Conservation (phyloP, 441 rosid species). For the Pelargonium fulgidum region DNA sequence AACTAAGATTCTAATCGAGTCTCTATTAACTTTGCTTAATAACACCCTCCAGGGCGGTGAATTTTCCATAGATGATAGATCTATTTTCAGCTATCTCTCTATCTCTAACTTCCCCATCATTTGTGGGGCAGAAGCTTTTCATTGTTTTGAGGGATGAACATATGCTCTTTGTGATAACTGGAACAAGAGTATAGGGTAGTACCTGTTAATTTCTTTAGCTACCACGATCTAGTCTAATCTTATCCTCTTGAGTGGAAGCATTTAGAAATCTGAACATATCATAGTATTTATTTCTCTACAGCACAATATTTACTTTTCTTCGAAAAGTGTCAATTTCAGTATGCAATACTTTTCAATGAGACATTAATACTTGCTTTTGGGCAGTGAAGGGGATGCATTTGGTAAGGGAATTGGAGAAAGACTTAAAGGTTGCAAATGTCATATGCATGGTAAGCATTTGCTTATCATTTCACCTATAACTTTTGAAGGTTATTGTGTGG, state of each 20-base stretch:
- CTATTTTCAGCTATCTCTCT: not conserved
- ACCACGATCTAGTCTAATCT: not conserved
- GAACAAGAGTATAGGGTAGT: not conserved
- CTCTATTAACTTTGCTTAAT: constrained; percentile 3
- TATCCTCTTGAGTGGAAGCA: not conserved
- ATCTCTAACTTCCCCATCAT: constrained; percentile 1
- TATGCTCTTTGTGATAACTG: not conserved
- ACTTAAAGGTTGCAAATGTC: constrained; percentile 90
- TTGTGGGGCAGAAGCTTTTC: not conserved
- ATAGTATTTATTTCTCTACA: not conserved
- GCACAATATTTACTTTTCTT: not conserved
- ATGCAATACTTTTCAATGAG: constrained; percentile 20
- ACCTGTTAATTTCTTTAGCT: not conserved
- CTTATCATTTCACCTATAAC: constrained; percentile 13
- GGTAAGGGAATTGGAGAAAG: constrained; percentile 94
- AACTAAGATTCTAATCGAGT: not conserved
- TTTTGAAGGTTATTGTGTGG: not conserved
- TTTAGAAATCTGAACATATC: not conserved
- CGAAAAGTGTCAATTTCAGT: constrained; percentile 12
- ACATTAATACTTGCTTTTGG: constrained; percentile 46
- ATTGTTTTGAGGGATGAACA: not conserved
- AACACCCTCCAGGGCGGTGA: not conserved
- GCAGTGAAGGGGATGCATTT: constrained; percentile 99
- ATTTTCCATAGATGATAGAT: not conserved
- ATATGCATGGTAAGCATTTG: constrained; percentile 73